phyloP scores from a whole-genome alignment of 768 basidiomycete species.

The Tremella mesenterica region DNA sequence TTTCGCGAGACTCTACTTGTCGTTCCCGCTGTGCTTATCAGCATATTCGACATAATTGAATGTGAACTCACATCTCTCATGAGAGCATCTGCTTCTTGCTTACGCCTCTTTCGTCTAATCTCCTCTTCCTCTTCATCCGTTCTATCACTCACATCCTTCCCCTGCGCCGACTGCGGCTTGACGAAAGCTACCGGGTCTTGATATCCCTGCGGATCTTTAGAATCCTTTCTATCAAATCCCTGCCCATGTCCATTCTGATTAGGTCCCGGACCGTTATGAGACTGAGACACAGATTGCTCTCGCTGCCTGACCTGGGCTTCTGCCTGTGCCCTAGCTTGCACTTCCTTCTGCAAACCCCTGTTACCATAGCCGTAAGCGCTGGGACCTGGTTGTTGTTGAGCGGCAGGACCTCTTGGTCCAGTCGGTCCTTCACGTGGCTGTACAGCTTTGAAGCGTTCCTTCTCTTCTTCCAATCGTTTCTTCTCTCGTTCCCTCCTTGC shows the following conservation, averaged over 20 bases:
- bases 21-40: slow-evolving; percentile 63
- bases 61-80: slow-evolving; percentile 71
- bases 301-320: slow-evolving; percentile 5
- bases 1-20: slow-evolving; percentile 83
- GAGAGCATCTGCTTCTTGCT: slow-evolving; percentile 71
- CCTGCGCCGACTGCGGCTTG: slow-evolving; percentile 48
- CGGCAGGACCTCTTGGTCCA: slow-evolving; percentile 1
- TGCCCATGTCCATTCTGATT: slow-evolving; percentile 9
- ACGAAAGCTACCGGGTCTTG: slow-evolving; percentile 77
- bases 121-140: slow-evolving; percentile 84
- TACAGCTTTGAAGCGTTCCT: slow-evolving; percentile 31
- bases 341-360: slow-evolving; percentile 61
- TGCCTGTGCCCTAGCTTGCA: slow-evolving; percentile 12
- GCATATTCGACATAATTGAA: background rate
- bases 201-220: slow-evolving; percentile 62
- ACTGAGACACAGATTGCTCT: background rate
- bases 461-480: slow-evolving; percentile 49
- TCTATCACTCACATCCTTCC: slow-evolving; percentile 49
- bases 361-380: slow-evolving; percentile 27
- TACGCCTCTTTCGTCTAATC: slow-evolving; percentile 64
- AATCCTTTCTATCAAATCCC: background rate
- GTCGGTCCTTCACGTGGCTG: slow-evolving; percentile 49
- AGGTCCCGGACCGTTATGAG: background rate
- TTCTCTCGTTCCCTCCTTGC: slow-evolving; percentile 87
- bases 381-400: too few relatives aligned